These are phyloP conservation scores for Gossypium thurberi DNA, from an alignment of 345 rosid species.

Conservation along the genomic window DNA sequence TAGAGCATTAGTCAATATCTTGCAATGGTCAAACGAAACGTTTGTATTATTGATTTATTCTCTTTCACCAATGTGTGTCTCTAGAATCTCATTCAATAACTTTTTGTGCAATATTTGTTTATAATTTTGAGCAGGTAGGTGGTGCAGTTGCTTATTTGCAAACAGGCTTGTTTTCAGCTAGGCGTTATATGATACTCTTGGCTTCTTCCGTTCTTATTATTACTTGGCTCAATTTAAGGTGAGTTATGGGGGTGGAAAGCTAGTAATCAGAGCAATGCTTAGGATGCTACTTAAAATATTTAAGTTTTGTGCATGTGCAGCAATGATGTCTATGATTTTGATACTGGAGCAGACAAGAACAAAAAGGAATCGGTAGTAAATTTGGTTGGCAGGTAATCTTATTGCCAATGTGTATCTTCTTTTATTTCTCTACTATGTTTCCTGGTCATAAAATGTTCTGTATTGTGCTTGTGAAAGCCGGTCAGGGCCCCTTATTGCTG, in stretches of 20 bases:
- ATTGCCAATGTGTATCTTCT: neutral
- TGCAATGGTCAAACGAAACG: neutral
- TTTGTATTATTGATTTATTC: neutral
- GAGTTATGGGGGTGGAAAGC: constrained; percentile 4
- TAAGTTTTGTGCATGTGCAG: constrained; percentile 41
- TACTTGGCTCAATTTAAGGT: constrained; percentile 89
- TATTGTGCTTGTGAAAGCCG: constrained; percentile 44
- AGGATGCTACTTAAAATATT: constrained; percentile 16
- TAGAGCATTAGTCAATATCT: neutral
- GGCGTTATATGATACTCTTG: constrained; percentile 56
- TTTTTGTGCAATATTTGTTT: constrained; percentile 7
- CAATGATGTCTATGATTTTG: constrained; percentile 94
- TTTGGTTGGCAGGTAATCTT: constrained; percentile 64
- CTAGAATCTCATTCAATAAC: neutral
- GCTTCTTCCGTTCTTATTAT: constrained; percentile 69
- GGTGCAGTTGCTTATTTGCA: constrained; percentile 72
- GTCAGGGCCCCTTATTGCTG: constrained; percentile 51
- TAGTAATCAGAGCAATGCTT: neutral
- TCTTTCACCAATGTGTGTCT: neutral
- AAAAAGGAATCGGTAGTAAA: constrained; percentile 88
- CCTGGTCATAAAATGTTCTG: neutral
- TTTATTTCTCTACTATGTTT: neutral
- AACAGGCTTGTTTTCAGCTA: constrained; percentile 47
- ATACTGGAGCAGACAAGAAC: constrained; percentile 88
- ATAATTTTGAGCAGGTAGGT: constrained; percentile 50